Evolutionary conservation across 257 asterid species (phyloP).

Genomic region (Dorcoceras hygrometricum): DNA sequence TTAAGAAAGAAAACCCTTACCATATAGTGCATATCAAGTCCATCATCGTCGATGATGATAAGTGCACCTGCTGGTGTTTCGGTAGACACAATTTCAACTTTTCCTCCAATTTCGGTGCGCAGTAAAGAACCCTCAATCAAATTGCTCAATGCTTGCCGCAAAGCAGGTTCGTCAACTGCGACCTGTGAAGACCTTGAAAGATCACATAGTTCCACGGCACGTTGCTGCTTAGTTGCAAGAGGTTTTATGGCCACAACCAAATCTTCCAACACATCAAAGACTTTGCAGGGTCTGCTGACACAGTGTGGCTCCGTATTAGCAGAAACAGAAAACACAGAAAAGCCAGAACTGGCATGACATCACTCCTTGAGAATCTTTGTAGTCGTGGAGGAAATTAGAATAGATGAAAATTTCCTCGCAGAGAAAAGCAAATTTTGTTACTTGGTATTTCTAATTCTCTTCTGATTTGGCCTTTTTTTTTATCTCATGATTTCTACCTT

Average conservation of each 20-base stretch:
- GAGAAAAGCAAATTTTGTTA: neutral
- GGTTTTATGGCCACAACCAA: slow-evolving; percentile 84
- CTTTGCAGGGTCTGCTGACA: slow-evolving; percentile 61
- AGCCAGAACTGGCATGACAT: slow-evolving; percentile 13
- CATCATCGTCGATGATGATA: slow-evolving; percentile 83
- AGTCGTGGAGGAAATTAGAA: neutral
- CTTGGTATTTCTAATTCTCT: neutral
- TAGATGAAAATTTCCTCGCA: slow-evolving; percentile 8
- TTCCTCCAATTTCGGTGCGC: slow-evolving; percentile 76
- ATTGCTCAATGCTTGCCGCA: slow-evolving; percentile 93
- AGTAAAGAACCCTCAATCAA: slow-evolving; percentile 85
- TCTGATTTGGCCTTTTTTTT: neutral
- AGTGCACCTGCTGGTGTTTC: slow-evolving; percentile 89
- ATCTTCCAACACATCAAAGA: slow-evolving; percentile 63
- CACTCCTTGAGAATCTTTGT: neutral
- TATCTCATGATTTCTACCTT: neutral
- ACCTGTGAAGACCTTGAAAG: slow-evolving; percentile 59
- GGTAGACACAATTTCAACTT: slow-evolving; percentile 61
- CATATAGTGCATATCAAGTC: slow-evolving; percentile 98
- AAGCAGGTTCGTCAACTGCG: slow-evolving; percentile 83
- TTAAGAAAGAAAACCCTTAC: slow-evolving; percentile 39
- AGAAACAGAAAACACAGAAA: neutral
- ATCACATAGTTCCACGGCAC: slow-evolving; percentile 59
- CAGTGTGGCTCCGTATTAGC: slow-evolving; percentile 22
- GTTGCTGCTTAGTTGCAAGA: slow-evolving; percentile 65